A percentile compares a stretch with the other conserved stretches of the same genome.
Conservation (phyloP, 2,329 filamentous ascomycete genomes). For the Penicillium sp. region DNA sequence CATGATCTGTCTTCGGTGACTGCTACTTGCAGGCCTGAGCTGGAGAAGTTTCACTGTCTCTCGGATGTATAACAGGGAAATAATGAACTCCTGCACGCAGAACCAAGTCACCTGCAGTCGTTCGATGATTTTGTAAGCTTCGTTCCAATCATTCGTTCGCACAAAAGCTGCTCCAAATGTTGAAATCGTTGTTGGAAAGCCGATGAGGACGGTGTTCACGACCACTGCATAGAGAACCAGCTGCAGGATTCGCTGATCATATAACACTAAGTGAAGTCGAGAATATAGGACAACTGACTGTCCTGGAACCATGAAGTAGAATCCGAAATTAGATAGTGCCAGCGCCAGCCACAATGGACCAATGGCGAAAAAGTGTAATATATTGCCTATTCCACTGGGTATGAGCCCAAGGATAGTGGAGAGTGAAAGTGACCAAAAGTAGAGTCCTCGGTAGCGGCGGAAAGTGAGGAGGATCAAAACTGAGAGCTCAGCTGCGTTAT, state of each 20-base stretch:
- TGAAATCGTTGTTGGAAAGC: conserved; percentile 43
- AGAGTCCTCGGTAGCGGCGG: conserved; percentile 30
- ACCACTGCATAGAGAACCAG: conserved; percentile 48
- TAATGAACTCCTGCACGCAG: conserved; percentile 7
- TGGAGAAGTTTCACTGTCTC: conserved; percentile 6
- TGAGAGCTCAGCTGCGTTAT: conserved; percentile 51
- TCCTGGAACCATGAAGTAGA: conserved; percentile 44
- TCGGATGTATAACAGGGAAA: conserved; percentile 5
- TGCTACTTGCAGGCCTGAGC: neutral
- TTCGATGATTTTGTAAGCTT: conserved; percentile 43
- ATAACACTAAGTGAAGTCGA: conserved; percentile 46
- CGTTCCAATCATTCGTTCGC: conserved; percentile 52
- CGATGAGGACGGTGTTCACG: conserved; percentile 39
- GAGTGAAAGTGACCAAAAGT: conserved; percentile 7
- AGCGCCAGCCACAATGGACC: conserved; percentile 16
- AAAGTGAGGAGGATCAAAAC: conserved; percentile 40
- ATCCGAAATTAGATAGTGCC: conserved; percentile 41
- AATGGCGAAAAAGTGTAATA: conserved; percentile 8
- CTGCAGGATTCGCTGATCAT: conserved; percentile 34
- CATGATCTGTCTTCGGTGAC: conserved; percentile 7
- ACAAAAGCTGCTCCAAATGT: conserved; percentile 42
- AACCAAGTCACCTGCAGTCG: conserved; percentile 8
- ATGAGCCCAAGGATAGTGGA: conserved; percentile 3
- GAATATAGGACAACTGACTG: conserved; percentile 51
- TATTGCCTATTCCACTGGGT: conserved; percentile 7